Evolutionary conservation across 768 basidiomycete species (phyloP).

Genomic region (Galerina marginata): DNA sequence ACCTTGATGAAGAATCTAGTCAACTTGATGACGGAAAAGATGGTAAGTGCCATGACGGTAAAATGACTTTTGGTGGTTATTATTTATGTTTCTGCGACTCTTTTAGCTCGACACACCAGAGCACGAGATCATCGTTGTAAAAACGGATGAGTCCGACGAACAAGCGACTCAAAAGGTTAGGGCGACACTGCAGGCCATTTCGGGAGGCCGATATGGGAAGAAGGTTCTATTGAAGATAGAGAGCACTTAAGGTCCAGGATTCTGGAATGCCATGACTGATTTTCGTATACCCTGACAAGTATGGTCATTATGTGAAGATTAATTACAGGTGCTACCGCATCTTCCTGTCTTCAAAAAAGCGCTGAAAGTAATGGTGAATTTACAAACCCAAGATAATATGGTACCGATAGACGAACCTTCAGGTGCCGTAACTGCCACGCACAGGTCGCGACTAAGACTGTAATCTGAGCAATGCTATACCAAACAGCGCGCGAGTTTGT

Average conservation of each 20-base stretch:
- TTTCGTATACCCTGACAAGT: conserved; percentile 1
- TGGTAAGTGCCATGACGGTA: conserved; percentile 37
- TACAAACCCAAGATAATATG: background rate
- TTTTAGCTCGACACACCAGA: conserved; percentile 68
- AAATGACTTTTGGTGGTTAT: too few relatives aligned
- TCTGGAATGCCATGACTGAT: conserved; percentile 2
- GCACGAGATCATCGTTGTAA: conserved; percentile 69
- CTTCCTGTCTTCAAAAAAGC: conserved; percentile 88
- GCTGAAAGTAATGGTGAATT: conserved; percentile 43
- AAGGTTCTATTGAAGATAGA: conserved; percentile 49
- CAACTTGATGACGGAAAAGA: conserved; percentile 56
- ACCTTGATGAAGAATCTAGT: conserved; percentile 56
- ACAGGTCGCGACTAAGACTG: conserved; percentile 83
- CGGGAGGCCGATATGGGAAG: conserved; percentile 43
- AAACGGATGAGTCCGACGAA: conserved; percentile 39
- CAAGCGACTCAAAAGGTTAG: conserved; percentile 51
- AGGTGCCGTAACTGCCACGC: conserved; percentile 94
- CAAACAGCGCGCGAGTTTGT: conserved; percentile 95
- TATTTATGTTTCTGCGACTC: too few relatives aligned
- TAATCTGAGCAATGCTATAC: conserved; percentile 91
- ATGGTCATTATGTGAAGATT: conserved; percentile 8
- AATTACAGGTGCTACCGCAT: conserved; percentile 53
- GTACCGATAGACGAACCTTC: conserved; percentile 56
- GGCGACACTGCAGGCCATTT: conserved; percentile 48
- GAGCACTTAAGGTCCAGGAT: conserved; percentile 15